Percentiles rank a stretch among this genome's conserved stretches.
phyloP scores from a whole-genome alignment of 306 rosid genomes.

The Adenanthera pavonina region DNA sequence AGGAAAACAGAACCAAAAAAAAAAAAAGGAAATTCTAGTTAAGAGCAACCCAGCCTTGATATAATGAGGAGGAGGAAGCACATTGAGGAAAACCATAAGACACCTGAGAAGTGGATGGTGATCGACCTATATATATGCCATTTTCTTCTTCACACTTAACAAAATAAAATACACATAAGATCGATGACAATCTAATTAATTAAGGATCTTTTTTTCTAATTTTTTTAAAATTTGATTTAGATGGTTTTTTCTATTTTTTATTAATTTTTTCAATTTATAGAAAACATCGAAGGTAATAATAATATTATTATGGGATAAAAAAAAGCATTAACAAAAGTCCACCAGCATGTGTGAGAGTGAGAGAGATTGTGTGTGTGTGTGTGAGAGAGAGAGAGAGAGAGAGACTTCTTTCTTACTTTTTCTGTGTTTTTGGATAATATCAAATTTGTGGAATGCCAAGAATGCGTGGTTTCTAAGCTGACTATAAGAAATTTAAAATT shows the following conservation, averaged over 20 bases:
- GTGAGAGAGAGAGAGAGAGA: slow-evolving; percentile 55
- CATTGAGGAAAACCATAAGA: slow-evolving; percentile 26
- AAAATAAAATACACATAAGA: slow-evolving; percentile 27
- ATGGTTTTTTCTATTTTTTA: too few relatives aligned
- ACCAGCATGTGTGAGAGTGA: too few relatives aligned
- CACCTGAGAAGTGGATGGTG: slow-evolving; percentile 44
- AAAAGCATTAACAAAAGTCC: too few relatives aligned
- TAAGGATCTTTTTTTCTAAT: too few relatives aligned
- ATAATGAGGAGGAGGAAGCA: neutral
- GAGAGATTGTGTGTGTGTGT: too few relatives aligned
- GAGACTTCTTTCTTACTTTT: slow-evolving; percentile 64
- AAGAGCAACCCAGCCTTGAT: slow-evolving; percentile 18
- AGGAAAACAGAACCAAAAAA: neutral
- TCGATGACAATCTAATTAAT: too few relatives aligned
- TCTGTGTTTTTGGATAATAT: slow-evolving; percentile 47
- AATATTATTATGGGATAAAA: too few relatives aligned
- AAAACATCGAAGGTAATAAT: too few relatives aligned
- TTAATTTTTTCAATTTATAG: too few relatives aligned
- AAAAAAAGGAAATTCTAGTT: slow-evolving; percentile 3
- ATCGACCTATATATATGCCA: slow-evolving; percentile 49
- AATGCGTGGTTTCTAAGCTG: slow-evolving; percentile 88
- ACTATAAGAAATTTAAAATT: slow-evolving; percentile 37
- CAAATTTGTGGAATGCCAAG: slow-evolving; percentile 54
- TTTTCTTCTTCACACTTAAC: neutral
- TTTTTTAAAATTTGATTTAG: too few relatives aligned